Evolutionary conservation across 176 grass and related monocot species (phyloP).

Genomic region (Juncus effusus): DNA sequence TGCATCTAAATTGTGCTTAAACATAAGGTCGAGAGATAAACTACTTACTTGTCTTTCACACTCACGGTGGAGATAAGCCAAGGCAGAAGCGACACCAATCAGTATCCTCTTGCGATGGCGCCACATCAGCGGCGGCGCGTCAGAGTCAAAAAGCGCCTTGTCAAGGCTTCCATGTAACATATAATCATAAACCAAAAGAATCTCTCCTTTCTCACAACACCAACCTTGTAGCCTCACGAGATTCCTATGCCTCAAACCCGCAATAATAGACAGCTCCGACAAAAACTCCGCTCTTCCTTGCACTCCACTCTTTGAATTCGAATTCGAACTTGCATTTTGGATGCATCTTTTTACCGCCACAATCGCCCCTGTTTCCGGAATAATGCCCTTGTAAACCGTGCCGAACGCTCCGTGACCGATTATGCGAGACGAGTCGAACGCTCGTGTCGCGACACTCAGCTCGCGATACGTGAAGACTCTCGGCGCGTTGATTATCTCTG

Average conservation of each 20-base stretch:
- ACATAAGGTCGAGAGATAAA: too few species aligned
- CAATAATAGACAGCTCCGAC: constrained; percentile 93
- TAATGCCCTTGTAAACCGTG: constrained; percentile 94
- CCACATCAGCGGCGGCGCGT: constrained; percentile 49
- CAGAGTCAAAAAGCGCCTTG: constrained; percentile 54
- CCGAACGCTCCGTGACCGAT: constrained; percentile 96
- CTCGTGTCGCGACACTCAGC: constrained; percentile 54
- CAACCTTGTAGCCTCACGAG: constrained; percentile 82
- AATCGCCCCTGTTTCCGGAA: constrained; percentile 84
- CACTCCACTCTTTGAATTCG: constrained; percentile 12
- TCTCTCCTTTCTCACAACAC: constrained; percentile 93
- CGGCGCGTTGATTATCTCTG: constrained; percentile 54
- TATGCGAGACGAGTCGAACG: constrained; percentile 61
- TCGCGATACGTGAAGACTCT: constrained; percentile 85
- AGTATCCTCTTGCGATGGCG: constrained; percentile 62
- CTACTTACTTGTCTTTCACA: constrained; percentile 55
- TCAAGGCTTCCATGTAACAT: constrained; percentile 98
- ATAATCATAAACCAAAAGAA: constrained; percentile 93
- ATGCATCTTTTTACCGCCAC: constrained; percentile 94
- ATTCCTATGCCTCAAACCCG: constrained; percentile 88
- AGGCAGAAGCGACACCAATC: constrained; percentile 69
- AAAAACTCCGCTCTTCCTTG: constrained; percentile 79
- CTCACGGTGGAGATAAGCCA: constrained; percentile 90
- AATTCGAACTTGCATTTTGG: constrained; percentile 24
- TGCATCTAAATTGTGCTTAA: neutral